These are phyloP conservation scores for Isabelozyma gotoi DNA, from an alignment of 805 yeast species.

Conservation along the genomic window DNA sequence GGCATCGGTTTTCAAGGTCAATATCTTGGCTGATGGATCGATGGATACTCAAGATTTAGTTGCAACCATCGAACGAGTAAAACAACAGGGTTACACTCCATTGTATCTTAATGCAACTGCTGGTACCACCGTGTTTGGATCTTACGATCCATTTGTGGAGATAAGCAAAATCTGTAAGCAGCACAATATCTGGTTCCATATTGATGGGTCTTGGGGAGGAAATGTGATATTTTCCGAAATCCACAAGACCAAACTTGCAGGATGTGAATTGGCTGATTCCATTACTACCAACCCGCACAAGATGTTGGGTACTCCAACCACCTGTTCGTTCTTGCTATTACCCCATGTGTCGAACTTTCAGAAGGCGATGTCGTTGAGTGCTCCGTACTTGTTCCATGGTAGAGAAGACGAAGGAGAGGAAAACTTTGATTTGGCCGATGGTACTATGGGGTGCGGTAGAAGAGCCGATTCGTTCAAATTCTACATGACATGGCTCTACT, in stretches of 20 bases:
- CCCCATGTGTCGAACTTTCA: conserved; percentile 69
- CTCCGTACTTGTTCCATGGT: conserved; percentile 79
- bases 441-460: conserved; percentile 91
- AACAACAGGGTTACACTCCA: conserved; percentile 62
- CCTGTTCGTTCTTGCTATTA: conserved; percentile 69
- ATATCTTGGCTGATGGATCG: conserved; percentile 54
- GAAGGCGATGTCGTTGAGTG: conserved; percentile 70
- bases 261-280: conserved; percentile 68
- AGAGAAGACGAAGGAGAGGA: conserved; percentile 44
- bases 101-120: conserved; percentile 80
- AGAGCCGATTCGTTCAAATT: conserved; percentile 79
- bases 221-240: conserved; percentile 65
- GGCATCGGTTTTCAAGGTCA: conserved; percentile 59
- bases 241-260: conserved; percentile 49
- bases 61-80: conserved; percentile 41
- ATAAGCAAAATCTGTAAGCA: conserved; percentile 54
- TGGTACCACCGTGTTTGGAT: conserved; percentile 86
- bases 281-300: conserved; percentile 84
- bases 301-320: conserved; percentile 83
- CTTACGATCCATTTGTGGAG: conserved; percentile 66
- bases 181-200: conserved; percentile 71
- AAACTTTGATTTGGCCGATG: conserved; percentile 78
- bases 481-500: conserved; percentile 79
- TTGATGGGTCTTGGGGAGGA: conserved; percentile 93
- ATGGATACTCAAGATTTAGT: conserved; percentile 54